These are phyloP conservation scores for Pezicula carpinea DNA, from an alignment of 2,329 filamentous ascomycete genomes.

Conservation along the genomic window DNA sequence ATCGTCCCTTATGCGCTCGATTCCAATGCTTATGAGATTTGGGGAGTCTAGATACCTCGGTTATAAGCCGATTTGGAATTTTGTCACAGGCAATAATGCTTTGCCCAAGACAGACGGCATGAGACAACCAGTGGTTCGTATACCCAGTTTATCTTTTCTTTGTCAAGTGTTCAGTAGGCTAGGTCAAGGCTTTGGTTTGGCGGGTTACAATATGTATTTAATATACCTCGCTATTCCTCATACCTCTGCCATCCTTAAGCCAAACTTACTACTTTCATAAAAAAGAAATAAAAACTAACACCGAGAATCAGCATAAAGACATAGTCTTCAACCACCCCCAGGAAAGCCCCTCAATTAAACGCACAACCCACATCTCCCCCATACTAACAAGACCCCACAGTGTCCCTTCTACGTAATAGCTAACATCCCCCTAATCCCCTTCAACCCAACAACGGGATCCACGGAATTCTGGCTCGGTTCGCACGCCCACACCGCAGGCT, in stretches of 20 bases:
- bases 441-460: conserved; percentile 30
- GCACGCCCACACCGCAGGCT: conserved; percentile 28
- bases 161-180: too few relatives aligned
- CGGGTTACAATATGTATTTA: too few relatives aligned
- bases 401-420: conserved; percentile 35
- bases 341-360: conserved; percentile 8
- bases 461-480: conserved; percentile 38
- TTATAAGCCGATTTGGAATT: conserved; percentile 34
- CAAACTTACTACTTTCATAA: too few relatives aligned
- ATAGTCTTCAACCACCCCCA: conserved; percentile 31
- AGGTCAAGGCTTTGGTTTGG: too few relatives aligned
- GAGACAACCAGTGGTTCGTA: conserved; percentile 27
- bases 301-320: conserved; percentile 30
- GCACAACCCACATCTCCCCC: background rate
- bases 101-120: conserved; percentile 31
- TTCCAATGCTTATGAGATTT: conserved; percentile 4
- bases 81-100: conserved; percentile 36
- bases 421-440: conserved; percentile 34
- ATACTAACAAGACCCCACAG: conserved; percentile 6
- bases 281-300: too few relatives aligned
- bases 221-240: too few relatives aligned
- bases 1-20: too few relatives aligned
- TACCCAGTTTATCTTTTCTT: too few relatives aligned
- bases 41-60: conserved; percentile 34
- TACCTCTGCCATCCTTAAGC: too few relatives aligned